Evolutionary conservation across 78 protist genomes (phyloP).

Genomic region (Planoprotostelium fungivorum): DNA sequence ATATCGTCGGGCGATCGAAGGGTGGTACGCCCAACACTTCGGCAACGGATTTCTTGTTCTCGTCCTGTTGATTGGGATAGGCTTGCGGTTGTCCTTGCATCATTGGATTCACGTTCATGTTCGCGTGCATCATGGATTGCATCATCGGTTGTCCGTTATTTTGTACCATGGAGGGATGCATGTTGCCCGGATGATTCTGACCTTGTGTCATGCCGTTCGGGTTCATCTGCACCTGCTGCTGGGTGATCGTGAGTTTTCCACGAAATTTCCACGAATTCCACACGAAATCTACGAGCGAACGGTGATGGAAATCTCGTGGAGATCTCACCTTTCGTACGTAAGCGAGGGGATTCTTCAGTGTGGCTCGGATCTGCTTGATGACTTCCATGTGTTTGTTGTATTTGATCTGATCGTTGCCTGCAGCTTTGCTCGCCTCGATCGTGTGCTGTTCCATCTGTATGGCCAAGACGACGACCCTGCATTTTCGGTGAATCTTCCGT

Average conservation of each 20-base stretch:
- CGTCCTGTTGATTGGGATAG: not conserved
- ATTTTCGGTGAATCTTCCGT: too few species aligned
- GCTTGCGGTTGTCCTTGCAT: too few species aligned
- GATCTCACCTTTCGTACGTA: not conserved
- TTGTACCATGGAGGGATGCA: not conserved
- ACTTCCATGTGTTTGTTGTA: not conserved
- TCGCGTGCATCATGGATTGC: too few species aligned
- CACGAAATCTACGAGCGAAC: too few species aligned
- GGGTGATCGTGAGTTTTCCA: too few species aligned
- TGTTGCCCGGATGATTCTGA: not conserved
- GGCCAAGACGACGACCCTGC: not conserved
- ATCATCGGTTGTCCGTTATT: not conserved
- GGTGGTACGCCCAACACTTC: not conserved
- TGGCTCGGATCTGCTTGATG: not conserved
- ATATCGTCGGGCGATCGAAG: not conserved
- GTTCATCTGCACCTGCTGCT: not conserved
- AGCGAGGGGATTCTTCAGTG: not conserved
- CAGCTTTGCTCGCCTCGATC: not conserved
- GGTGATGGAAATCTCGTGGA: too few species aligned
- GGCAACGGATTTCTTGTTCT: not conserved
- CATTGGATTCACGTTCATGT: too few species aligned
- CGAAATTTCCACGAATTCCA: too few species aligned
- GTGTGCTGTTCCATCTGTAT: not conserved
- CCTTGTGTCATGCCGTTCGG: too few species aligned
- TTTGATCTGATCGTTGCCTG: not conserved